Base-by-base conservation (phyloP, 306 rosid genomes). In the Rosa rugosa region DNA sequence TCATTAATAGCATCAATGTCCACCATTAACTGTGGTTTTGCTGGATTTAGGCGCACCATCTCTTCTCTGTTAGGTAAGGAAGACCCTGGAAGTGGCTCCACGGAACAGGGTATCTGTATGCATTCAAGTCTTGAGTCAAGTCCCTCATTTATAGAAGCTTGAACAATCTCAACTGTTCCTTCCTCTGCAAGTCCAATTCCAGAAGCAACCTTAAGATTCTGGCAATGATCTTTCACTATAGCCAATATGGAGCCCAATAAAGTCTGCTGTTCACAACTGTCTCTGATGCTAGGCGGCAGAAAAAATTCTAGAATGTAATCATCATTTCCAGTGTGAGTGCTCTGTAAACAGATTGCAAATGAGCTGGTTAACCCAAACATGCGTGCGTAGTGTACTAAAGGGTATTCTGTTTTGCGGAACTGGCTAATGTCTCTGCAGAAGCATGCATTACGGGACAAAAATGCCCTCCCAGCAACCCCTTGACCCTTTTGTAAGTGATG, bases 401-500 rank as follows among this genome's bases (percentile, higher is more conserved):
- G 97, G 78, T 92, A 94, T 63, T 94, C 97, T 63, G 72, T 86
- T 84, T 94, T 94, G 92, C 91, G 77, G 87, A 94, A 94, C 63
- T 82, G 89, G 63, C 93, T 87, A 72, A 94, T 84, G 77, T 94
- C 89, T 42, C 83, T 78, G 20, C 89, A 89, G 88, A 90, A 94
- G 84, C 97, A 89, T 71, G 87, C 83, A 76, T 82, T 89, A 40
- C 80, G 87, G 18, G 97, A 89, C 63, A 75, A 85, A 81, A 88
- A 94, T 8, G 97, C 97, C 81, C 89, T 85, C 80, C 99, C 98
- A 38, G 93, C 86, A 83, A 94, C 97, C 47, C 97, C 97, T 82
- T 94, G 97, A 73, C 93, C 98, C 82, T 92, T 93, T 86, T 89
- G 94, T 57, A 94, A 84, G 84, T 94, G 98, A 86, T 92, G 98